Conservation (phyloP, 108 stramenopile genomes). For the Aurantiochytrium sp. region DNA sequence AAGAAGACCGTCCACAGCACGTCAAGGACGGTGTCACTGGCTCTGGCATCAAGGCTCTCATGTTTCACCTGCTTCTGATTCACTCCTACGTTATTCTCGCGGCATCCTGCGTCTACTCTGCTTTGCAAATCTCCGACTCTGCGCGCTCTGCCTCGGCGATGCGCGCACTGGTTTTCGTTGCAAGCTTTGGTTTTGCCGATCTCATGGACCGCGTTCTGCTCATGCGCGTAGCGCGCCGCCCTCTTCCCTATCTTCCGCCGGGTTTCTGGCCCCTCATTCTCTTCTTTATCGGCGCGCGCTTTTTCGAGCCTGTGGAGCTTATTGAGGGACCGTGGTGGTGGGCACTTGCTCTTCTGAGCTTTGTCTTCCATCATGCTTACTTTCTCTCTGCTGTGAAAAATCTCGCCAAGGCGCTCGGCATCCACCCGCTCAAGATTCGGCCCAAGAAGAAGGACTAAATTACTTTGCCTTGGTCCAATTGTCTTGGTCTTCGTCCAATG, state of each 20-base stretch:
- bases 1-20: not conserved
- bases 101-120: not conserved
- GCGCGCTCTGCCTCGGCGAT: not conserved
- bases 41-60: not conserved
- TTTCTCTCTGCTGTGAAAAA: not conserved
- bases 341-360: not conserved
- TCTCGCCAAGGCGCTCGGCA: not conserved
- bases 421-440: not conserved
- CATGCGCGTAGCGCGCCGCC: not conserved
- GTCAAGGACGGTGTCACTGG: conserved; percentile 6
- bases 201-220: not conserved
- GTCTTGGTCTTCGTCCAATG: too few relatives aligned
- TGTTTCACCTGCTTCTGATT: not conserved
- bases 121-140: not conserved
- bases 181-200: not conserved
- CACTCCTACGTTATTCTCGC: not conserved
- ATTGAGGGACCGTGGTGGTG: not conserved
- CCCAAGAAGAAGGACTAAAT: not conserved
- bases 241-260: not conserved
- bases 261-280: not conserved
- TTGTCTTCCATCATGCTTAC: not conserved
- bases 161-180: not conserved
- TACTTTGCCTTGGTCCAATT: too few relatives aligned
- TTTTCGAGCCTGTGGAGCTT: not conserved
- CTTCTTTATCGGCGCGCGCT: not conserved